Evolutionary conservation across 1,139 yeast species (phyloP), one percentile per base, ranked within the genome.

Genomic region (Saccharomycopsis hybrid): DNA sequence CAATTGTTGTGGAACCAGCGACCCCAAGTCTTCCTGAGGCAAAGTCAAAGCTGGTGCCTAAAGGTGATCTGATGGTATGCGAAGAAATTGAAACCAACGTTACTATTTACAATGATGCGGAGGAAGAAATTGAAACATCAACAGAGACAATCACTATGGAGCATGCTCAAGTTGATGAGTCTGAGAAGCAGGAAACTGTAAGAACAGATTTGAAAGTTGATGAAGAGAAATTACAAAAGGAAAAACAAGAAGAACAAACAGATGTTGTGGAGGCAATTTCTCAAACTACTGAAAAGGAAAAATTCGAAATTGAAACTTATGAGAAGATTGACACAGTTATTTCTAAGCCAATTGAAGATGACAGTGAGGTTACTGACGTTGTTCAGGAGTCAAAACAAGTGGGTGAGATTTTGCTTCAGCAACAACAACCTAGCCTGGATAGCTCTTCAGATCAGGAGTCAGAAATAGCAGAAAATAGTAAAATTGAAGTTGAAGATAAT

Each of bases 391-490:
- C 41, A 13, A 38, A 11, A 38, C 7, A 8, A 38, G 7, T 38
- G 41, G 41, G 18, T 7, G n/a, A 11, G 41, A 9, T 8, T 8
- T 8, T 7, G 18, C 41, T 38, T 38, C 8, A 11, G 11, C 7
- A 41, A 8, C 41, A 41, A 13, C 8, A 18, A 27, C 41, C 7
- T 13, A 38, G n/a, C 5, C 32, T n/a, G 25, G 47, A 43, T 11
- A 11, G 25, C 5, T 33, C 44, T n/a, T 9, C 18, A 36, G 46
- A 29, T n/a, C 7, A n/a, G 24, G 46, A 43, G 46, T 24, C 32
- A 7, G 43, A 41, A 18, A 9, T 7, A 24, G 18, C 43, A 13
- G 43, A 5, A 5, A 27, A 13, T 11, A 41, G 18, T 7, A 30
- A 7, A 5, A 18, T n/a, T 36, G 44, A 41, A 37, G 47, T 5